Evolutionary conservation across 805 yeast species (phyloP).

Genomic region (Candida parachauliodes): DNA sequence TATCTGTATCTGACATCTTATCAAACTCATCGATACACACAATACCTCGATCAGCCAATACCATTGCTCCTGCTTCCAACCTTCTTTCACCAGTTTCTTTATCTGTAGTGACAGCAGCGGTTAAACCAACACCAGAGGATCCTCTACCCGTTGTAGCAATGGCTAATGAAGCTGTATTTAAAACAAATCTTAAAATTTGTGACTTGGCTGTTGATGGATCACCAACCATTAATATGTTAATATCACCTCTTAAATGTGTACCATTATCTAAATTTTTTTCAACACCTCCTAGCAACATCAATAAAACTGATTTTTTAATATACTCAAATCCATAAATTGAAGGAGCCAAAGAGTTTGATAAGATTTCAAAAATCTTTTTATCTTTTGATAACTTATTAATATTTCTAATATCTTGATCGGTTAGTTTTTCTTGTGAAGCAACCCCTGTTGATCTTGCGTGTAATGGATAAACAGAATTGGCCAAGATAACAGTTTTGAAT

Average conservation of each 20-base stretch:
- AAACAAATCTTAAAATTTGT: conserved; percentile 88
- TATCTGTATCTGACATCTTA: conserved; percentile 93
- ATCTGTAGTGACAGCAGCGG: conserved; percentile 97
- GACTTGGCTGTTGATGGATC: conserved; percentile 99
- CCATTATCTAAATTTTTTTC: conserved; percentile 94
- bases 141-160: conserved; percentile 99
- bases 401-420: conserved; percentile 81
- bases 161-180: conserved; percentile 92
- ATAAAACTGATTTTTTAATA: conserved; percentile 84
- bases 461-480: conserved; percentile 83
- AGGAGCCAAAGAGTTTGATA: conserved; percentile 89
- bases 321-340: conserved; percentile 91
- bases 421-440: conserved; percentile 61
- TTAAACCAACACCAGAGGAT: conserved; percentile 99
- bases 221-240: conserved; percentile 93
- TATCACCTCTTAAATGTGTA: conserved; percentile 96
- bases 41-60: conserved; percentile 92
- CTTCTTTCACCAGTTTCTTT: conserved; percentile 96
- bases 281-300: conserved; percentile 90
- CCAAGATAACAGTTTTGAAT: conserved; percentile 79
- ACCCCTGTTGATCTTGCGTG: conserved; percentile 88
- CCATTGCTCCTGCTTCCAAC: conserved; percentile 99
- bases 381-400: conserved; percentile 75
- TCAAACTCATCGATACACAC: conserved; percentile 99
- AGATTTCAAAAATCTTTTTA: conserved; percentile 67